phyloP scores from a whole-genome alignment of 176 grass and related monocot genomes.

The Carex kokanica region DNA sequence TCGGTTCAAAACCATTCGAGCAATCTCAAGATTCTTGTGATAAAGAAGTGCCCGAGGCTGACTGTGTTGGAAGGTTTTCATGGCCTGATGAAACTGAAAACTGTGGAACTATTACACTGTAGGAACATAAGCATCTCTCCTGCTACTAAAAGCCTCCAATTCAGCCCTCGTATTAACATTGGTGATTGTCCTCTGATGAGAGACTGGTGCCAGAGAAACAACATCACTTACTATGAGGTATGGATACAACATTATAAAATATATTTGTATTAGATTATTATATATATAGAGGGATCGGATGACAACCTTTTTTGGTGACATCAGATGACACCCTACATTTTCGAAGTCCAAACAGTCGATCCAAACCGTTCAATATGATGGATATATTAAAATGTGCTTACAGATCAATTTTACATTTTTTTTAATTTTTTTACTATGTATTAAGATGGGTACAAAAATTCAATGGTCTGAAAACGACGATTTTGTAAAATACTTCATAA shows the following conservation, averaged over 20 bases:
- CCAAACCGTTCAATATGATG: no score
- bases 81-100: neutral
- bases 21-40: neutral
- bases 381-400: no score
- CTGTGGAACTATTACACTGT: neutral
- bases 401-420: no score
- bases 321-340: no score
- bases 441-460: no score
- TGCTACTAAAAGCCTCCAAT: neutral
- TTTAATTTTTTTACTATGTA: no score
- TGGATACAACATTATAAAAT: neutral
- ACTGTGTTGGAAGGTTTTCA: slow-evolving; percentile 1
- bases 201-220: neutral
- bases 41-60: neutral
- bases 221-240: neutral
- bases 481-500: no score
- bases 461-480: no score
- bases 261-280: neutral
- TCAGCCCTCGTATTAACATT: neutral
- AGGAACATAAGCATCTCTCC: neutral
- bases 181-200: neutral
- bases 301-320: no score
- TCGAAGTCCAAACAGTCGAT: no score
- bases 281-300: no score
- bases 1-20: neutral